Evolutionary conservation across 2,329 filamentous ascomycete species (phyloP).

Genomic region (Byssothecium circinans): DNA sequence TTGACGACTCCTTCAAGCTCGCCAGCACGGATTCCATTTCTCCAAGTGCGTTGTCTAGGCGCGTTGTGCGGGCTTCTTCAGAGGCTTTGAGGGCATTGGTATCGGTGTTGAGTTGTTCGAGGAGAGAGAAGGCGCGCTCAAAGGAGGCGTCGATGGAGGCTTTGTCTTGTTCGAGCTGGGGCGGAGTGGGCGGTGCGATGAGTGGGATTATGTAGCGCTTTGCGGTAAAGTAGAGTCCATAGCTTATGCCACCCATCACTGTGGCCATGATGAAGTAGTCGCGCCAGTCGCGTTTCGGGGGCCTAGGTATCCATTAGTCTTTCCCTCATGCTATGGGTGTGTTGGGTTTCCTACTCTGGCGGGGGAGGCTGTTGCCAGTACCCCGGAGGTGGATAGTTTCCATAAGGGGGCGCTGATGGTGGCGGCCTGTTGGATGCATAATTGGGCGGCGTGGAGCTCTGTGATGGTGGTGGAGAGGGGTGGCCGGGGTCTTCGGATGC

Average conservation of each 20-base stretch:
- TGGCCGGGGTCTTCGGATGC: conserved; percentile 60
- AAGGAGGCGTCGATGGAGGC: conserved; percentile 90
- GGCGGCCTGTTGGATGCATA: conserved; percentile 48
- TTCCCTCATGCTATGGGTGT: background rate
- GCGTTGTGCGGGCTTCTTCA: conserved; percentile 80
- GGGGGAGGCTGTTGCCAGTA: conserved; percentile 58
- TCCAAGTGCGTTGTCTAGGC: conserved; percentile 75
- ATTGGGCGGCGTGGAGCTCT: conserved; percentile 45
- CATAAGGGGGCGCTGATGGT: conserved; percentile 51
- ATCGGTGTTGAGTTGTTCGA: conserved; percentile 90
- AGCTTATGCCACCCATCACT: conserved; percentile 84
- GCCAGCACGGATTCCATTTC: conserved; percentile 83
- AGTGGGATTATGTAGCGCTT: conserved; percentile 89
- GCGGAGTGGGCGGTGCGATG: conserved; percentile 89
- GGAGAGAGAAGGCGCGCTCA: conserved; percentile 83
- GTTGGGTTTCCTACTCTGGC: conserved; percentile 51
- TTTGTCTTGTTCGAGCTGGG: conserved; percentile 93
- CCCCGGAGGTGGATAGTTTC: conserved; percentile 54
- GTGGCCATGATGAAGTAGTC: conserved; percentile 99
- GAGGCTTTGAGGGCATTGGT: conserved; percentile 84
- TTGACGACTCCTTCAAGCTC: conserved; percentile 79
- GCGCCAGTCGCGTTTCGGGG: conserved; percentile 87
- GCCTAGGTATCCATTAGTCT: conserved; percentile 28
- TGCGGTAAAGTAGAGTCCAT: conserved; percentile 83
- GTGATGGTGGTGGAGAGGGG: conserved; percentile 49